Evolutionary conservation across 75 land plant genomes (phyloP).

Genomic region (Ceratopteris richardii): DNA sequence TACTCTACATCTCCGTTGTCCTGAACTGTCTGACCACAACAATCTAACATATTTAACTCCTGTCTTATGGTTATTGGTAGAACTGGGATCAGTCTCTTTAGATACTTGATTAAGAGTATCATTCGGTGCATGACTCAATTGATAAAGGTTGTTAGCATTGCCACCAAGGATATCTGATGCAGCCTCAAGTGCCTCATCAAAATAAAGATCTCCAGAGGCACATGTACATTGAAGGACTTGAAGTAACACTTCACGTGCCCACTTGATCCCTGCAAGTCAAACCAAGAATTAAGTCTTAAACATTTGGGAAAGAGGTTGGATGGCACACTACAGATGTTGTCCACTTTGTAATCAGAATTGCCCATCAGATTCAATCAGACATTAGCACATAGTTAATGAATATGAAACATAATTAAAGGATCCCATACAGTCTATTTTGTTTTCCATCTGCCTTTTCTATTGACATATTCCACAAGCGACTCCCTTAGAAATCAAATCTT

Average conservation of each 20-base stretch:
- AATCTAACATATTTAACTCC: slow-evolving; percentile 58
- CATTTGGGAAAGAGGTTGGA: too few species aligned
- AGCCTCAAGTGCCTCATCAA: slow-evolving; percentile 66
- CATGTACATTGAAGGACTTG: slow-evolving; percentile 66
- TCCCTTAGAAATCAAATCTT: too few species aligned
- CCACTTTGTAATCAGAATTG: too few species aligned
- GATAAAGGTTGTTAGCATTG: slow-evolving; percentile 65
- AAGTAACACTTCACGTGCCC: slow-evolving; percentile 58
- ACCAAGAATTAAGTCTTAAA: too few species aligned
- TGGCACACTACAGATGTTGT: too few species aligned
- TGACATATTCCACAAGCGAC: too few species aligned
- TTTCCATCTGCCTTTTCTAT: too few species aligned
- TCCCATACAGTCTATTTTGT: too few species aligned
- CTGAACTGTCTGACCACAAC: slow-evolving; percentile 81
- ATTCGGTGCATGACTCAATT: too few species aligned
- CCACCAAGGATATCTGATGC: slow-evolving; percentile 50
- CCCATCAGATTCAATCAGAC: too few species aligned
- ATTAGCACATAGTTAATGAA: too few species aligned
- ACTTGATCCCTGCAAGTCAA: slow-evolving; percentile 80
- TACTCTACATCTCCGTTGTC: slow-evolving; percentile 92
- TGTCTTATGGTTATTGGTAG: not conserved
- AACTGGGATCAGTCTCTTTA: not conserved
- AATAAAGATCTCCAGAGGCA: slow-evolving; percentile 70
- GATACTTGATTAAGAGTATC: not conserved
- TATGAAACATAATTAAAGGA: too few species aligned